Evolutionary conservation across 352 stramenopile species (phyloP).

Genomic region (Phytopythium oedochilum): DNA sequence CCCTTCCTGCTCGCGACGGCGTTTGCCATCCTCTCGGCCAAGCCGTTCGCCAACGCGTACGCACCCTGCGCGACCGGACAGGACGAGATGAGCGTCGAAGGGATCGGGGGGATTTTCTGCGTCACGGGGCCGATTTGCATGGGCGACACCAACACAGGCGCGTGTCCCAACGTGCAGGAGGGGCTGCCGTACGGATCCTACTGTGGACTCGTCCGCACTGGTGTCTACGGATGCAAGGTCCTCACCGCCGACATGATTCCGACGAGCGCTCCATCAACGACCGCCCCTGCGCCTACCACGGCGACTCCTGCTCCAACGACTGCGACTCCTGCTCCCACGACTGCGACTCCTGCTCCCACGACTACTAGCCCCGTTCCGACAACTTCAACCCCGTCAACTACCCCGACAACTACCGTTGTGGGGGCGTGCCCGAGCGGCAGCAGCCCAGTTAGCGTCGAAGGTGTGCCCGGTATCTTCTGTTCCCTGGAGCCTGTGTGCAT

Average conservation of each 20-base stretch:
- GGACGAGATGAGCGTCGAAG: constrained; percentile 27
- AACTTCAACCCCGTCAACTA: background rate
- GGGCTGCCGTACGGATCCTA: constrained; percentile 34
- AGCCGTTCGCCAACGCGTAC: constrained; percentile 5
- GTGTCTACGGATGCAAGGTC: constrained; percentile 40
- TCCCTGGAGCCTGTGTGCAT: constrained; percentile 1
- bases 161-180: constrained; percentile 29
- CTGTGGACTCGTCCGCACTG: constrained; percentile 32
- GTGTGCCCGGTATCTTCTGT: constrained; percentile 6
- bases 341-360: background rate
- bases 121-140: constrained; percentile 29
- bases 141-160: constrained; percentile 19
- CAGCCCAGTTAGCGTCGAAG: constrained; percentile 6
- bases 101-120: constrained; percentile 36
- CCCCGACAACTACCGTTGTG: background rate
- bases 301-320: background rate
- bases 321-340: too few species aligned
- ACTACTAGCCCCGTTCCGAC: background rate
- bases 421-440: background rate
- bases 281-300: background rate
- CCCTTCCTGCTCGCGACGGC: constrained; percentile 22
- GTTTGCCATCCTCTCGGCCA: constrained; percentile 10
- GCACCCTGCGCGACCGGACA: constrained; percentile 12
- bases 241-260: constrained; percentile 18
- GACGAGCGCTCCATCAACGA: background rate